Conservation (phyloP, 2,329 filamentous ascomycete genomes). For the Penicillium sclerotiorum region DNA sequence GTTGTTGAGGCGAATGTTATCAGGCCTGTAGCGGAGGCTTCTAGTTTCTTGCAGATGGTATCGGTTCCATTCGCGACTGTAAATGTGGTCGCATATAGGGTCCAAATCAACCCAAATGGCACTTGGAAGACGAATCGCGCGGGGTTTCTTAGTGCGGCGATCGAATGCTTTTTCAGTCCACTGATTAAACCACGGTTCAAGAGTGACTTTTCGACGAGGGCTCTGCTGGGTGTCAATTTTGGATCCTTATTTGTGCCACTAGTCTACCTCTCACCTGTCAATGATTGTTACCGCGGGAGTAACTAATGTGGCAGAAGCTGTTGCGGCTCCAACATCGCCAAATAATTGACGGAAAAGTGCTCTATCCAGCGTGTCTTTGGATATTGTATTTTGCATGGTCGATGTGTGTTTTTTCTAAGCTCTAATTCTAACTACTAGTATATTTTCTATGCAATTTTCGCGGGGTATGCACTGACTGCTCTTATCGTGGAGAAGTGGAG, state of each 20-base stretch:
- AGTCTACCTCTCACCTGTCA: conserved; percentile 23
- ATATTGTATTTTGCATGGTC: conserved; percentile 14
- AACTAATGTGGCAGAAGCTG: conserved; percentile 28
- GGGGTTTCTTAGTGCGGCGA: conserved; percentile 24
- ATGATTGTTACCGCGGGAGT: conserved; percentile 32
- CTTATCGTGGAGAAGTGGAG: background rate
- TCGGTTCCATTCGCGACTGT: conserved; percentile 81
- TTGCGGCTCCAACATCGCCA: conserved; percentile 29
- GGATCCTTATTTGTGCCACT: background rate
- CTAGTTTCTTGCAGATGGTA: conserved; percentile 65
- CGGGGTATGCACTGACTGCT: background rate
- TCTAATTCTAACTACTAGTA: background rate
- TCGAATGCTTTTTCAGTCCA: conserved; percentile 23
- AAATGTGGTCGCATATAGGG: conserved; percentile 81
- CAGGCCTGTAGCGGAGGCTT: conserved; percentile 52
- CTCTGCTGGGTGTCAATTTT: conserved; percentile 9
- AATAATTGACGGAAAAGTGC: conserved; percentile 16
- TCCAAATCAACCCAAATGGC: conserved; percentile 43
- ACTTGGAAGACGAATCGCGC: conserved; percentile 37
- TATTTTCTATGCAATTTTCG: background rate
- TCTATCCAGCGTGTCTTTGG: conserved; percentile 2
- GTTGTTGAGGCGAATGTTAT: conserved; percentile 66
- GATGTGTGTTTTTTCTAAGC: background rate
- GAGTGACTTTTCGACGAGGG: conserved; percentile 29
- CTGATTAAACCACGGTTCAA: conserved; percentile 25